Evolutionary conservation across 257 asterid genomes (phyloP).

Genomic region (Eustoma russellianum): DNA sequence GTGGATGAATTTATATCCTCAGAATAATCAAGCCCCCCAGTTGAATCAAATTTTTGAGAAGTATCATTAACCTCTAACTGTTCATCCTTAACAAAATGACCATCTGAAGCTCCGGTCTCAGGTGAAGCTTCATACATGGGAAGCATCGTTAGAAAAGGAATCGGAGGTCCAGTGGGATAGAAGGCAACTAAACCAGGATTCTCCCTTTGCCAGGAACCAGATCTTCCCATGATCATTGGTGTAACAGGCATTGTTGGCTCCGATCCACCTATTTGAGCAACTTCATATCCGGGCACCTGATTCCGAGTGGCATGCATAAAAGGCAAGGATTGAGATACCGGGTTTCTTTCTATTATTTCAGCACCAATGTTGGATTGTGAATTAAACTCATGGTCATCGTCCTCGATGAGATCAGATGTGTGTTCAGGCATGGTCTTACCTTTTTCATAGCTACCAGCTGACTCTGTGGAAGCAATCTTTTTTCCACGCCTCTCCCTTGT

Average conservation of each 20-base stretch:
- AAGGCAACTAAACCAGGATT: slow-evolving; percentile 68
- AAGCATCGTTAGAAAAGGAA: slow-evolving; percentile 93
- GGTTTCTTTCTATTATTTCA: slow-evolving; percentile 46
- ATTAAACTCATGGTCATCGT: slow-evolving; percentile 54
- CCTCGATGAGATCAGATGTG: slow-evolving; percentile 36
- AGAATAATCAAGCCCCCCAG: slow-evolving; percentile 40
- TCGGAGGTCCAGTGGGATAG: slow-evolving; percentile 95
- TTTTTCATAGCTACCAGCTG: slow-evolving; percentile 36
- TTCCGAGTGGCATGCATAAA: slow-evolving; percentile 46
- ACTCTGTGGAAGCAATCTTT: slow-evolving; percentile 24
- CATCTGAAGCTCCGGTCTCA: slow-evolving; percentile 48
- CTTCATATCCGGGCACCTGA: slow-evolving; percentile 44
- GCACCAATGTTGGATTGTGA: slow-evolving; percentile 27
- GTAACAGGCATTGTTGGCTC: too few species aligned
- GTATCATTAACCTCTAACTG: slow-evolving; percentile 36
- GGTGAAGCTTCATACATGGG: slow-evolving; percentile 66
- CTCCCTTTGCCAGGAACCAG: slow-evolving; percentile 66
- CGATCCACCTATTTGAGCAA: slow-evolving; percentile 63
- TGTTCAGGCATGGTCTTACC: slow-evolving; percentile 50
- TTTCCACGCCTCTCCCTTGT: slow-evolving; percentile 37
- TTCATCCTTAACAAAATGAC: slow-evolving; percentile 49
- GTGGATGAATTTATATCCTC: slow-evolving; percentile 25
- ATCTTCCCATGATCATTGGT: slow-evolving; percentile 76
- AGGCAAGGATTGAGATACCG: slow-evolving; percentile 41
- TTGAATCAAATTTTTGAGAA: slow-evolving; percentile 32